Percentiles rank a stretch among this genome's conserved stretches.
These are phyloP conservation scores for Euphorbia lathyris DNA, from an alignment of 345 rosid genomes.

Conservation along the genomic window DNA sequence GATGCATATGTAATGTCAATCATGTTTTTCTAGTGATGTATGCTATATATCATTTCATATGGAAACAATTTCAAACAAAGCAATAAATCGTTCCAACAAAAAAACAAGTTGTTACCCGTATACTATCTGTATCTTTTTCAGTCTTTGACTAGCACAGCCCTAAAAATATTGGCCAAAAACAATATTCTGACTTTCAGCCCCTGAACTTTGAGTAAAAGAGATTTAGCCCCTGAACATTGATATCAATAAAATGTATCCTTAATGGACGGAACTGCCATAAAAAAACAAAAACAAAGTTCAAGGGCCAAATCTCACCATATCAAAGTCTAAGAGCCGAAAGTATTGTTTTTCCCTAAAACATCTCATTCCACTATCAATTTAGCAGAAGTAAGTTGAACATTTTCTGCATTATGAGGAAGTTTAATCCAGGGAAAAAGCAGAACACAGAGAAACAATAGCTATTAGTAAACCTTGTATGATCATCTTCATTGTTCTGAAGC, in stretches of 20 bases:
- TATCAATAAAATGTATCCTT: no score
- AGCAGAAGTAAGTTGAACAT: neutral
- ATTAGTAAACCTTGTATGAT: neutral
- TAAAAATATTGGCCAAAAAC: neutral
- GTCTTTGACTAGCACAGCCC: neutral
- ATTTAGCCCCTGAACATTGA: no score
- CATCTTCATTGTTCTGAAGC: neutral
- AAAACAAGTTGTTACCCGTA: neutral
- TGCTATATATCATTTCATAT: neutral
- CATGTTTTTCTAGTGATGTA: neutral
- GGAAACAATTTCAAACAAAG: neutral
- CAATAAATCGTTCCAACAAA: slow-evolving; percentile 3
- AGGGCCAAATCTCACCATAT: no score
- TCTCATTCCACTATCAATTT: neutral
- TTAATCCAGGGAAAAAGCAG: neutral
- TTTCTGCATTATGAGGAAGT: neutral
- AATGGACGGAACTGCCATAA: no score
- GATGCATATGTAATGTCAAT: neutral
- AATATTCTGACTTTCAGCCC: no score
- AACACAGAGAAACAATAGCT: neutral
- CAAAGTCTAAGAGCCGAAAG: no score
- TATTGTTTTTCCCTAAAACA: neutral
- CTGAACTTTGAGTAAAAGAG: no score
- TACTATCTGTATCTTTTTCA: neutral
- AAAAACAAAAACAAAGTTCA: no score